Evolutionary conservation across 495 filamentous ascomycete species (phyloP).

Genomic region (Cercophora sp.): DNA sequence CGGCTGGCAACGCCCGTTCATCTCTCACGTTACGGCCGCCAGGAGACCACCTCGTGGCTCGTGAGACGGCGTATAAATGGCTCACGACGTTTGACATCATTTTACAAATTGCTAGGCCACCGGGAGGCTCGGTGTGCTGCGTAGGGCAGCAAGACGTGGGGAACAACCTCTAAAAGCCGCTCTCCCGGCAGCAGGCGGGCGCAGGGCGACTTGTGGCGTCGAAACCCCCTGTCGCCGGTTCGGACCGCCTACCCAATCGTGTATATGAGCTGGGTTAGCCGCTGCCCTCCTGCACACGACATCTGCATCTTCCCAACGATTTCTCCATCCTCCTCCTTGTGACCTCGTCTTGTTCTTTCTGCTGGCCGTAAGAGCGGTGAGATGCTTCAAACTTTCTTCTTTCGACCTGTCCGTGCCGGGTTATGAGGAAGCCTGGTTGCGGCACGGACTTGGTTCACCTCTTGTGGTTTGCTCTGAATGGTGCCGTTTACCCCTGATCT

Average conservation of each 20-base stretch:
- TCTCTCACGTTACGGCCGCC: too few relatives aligned
- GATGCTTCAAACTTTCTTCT: conserved; percentile 35
- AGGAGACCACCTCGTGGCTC: too few relatives aligned
- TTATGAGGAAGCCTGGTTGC: conserved; percentile 19
- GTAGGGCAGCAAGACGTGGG: too few relatives aligned
- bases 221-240: conserved; percentile 9
- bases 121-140: too few relatives aligned
- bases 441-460: neutral
- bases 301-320: conserved; percentile 1
- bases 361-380: conserved; percentile 28
- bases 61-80: too few relatives aligned
- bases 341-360: neutral
- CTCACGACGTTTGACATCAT: too few relatives aligned
- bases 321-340: neutral
- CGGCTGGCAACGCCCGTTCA: too few relatives aligned
- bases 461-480: conserved; percentile 22
- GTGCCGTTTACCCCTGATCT: conserved; percentile 28
- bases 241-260: conserved; percentile 13
- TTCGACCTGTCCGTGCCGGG: conserved; percentile 31
- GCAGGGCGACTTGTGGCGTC: conserved; percentile 1
- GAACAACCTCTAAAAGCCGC: neutral
- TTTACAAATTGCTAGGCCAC: too few relatives aligned
- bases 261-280: conserved; percentile 9
- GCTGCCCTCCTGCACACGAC: conserved; percentile 2
- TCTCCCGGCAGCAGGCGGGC: neutral